Base-by-base conservation (phyloP, 2,329 filamentous ascomycete genomes). In the Lasiodiplodia sp. region DNA sequence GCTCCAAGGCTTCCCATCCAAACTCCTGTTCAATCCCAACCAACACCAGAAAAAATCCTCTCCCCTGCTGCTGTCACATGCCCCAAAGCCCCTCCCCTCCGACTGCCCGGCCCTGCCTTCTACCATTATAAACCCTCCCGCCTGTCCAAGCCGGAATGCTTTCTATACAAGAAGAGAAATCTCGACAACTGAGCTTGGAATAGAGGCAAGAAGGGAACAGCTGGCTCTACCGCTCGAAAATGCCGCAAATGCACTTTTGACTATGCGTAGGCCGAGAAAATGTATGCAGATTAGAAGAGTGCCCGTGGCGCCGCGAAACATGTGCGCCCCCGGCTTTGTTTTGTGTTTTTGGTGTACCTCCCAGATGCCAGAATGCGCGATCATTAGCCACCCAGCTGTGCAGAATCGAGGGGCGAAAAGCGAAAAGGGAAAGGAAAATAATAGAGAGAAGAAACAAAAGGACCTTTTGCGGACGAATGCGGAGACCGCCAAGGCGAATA, bases 161-260 rank as follows among this genome's bases (percentile, higher is more conserved):
- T 64, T 64, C 60, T 64, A 64, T 64, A 64, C 60, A 68, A 68
- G 55, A 57, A 53, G 56, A 53, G 56, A 28, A 68, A 49, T 38
- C 18, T 62, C 38, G 57, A 62, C 38, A 62, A 62, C 44, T 21
- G 58, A 63, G 58, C 40, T 16, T 51, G 31, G 49, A 64, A 52
- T 52, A 64, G 60, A 64, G 28, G 44, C 47, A 52, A 47, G 60
- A 64, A 64, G n/a, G 47, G 57, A 47, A 64, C 28, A 47, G 18
- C n/a, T 34, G 60, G 28, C 47, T 52, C 60, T 64, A 64, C 60
- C 47, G 44, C 60, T 64, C 31, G 31, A 18, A 51, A 52, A 64
- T 52, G 60, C 60, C 38, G 60, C 28, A 64, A 51, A 52, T 11
- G 47, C 57, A 62, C 38, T 31, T 31, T 31, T 11, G 57, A 28